Evolutionary conservation across 73 alveolate species (phyloP), one percentile per base, ranked within the genome.

Genomic region (Tetrahymena borealis): DNA sequence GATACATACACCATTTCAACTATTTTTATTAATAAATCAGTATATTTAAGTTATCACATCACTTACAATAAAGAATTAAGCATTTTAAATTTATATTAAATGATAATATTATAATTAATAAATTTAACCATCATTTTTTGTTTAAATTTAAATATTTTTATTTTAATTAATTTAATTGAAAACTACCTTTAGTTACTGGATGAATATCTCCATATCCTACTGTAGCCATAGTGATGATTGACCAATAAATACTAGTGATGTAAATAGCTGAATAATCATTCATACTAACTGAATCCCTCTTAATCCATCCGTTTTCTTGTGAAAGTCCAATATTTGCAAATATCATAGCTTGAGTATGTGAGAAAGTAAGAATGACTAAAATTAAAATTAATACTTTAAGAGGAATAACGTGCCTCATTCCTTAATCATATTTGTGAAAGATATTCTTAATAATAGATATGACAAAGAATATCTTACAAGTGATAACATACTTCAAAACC

Each of bases 151-250:
- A 38, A 91, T 78, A 35, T 78, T 78, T 39, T 91, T 91, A 11
- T n/a, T n/a, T 31, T 40, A 78, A 32, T 39, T 93, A 20, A 79
- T 32, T n/a, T 79, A 79, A 28, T 12, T 3, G n/a, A n/a, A n/a
- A 79, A 28, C 33, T 79, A 33, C 43, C 32, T 79, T 79, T 36
- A 6, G 77, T 79, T 18, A 38, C 90, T n/a, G 95, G 95, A 13
- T 90, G 78, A 2, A 93, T 93, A 42, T 93, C 95, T 32, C 95
- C 95, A 93, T 93, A 93, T 39, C 95, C 95, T 78, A 93, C 91
- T 2, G 95, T 93, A 24, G 91, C 77, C 20, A 92, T 93, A 32
- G 95, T 93, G 11, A 93, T 93, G 0, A 92, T 79, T 39, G 93
- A 79, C 95, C 95, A 93, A 40, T 93, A 93, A 28, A 93, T 93